Conservation (phyloP, 129 eudicot species). For the Flaveria bidentis region DNA sequence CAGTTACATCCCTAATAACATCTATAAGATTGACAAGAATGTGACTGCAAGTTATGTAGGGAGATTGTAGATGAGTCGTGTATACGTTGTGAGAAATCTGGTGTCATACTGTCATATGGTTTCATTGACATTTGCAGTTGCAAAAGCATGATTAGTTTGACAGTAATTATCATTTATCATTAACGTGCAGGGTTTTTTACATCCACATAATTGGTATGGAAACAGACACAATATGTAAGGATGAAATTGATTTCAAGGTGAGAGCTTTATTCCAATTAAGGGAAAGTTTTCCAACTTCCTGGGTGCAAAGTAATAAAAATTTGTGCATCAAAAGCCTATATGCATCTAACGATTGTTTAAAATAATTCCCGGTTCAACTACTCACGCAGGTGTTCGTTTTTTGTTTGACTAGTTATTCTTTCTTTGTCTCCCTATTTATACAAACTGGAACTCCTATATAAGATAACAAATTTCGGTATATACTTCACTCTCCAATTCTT, state of each 20-base stretch:
- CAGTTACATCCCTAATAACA: not conserved
- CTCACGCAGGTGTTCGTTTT: not conserved
- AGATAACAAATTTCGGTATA: not conserved
- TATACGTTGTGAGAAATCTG: not conserved
- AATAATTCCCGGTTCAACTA: not conserved
- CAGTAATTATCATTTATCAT: not conserved
- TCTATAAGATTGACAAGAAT: slow-evolving; percentile 6
- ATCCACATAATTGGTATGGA: slow-evolving; percentile 13
- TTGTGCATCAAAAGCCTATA: slow-evolving; percentile 8
- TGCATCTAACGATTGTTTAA: not conserved
- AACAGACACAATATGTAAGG: not conserved
- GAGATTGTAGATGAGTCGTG: not conserved
- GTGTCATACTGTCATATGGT: not conserved
- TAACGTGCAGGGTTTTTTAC: slow-evolving; percentile 7
- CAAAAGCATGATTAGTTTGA: not conserved
- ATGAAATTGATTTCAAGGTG: slow-evolving; percentile 7
- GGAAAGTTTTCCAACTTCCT: not conserved
- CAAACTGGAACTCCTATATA: not conserved
- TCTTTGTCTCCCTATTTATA: slow-evolving; percentile 17
- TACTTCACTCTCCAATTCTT: slow-evolving; percentile 3
- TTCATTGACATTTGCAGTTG: not conserved
- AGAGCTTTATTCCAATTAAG: not conserved
- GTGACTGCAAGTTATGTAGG: not conserved
- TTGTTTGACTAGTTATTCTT: not conserved
- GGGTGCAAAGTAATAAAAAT: not conserved